Conservation (phyloP, 116 monocot genomes). For the Posidonia oceanica region DNA sequence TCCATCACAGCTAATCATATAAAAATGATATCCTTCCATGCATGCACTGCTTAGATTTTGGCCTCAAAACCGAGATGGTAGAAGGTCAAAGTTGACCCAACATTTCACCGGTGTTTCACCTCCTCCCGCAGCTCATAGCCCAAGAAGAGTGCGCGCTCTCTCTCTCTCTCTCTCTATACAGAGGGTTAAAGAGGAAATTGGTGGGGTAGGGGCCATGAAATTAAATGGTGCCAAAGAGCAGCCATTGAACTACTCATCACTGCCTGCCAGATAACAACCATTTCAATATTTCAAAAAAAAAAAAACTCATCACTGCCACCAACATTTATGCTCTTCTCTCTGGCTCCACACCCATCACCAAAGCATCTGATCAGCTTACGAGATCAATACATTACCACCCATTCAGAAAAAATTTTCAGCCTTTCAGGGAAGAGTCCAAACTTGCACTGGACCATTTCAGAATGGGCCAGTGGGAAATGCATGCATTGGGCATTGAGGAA, state of each 20-base stretch:
- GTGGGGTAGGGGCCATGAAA: not conserved
- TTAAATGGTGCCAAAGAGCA: constrained; percentile 2
- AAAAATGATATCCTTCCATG: not conserved
- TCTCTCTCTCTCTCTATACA: not conserved
- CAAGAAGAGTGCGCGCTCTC: not conserved
- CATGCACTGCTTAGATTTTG: not conserved
- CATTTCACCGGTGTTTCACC: not conserved
- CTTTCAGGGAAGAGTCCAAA: not conserved
- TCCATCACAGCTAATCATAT: not conserved
- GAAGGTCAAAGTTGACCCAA: not conserved
- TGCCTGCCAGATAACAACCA: no score
- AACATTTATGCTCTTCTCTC: not conserved
- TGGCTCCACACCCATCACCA: no score
- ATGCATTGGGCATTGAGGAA: not conserved
- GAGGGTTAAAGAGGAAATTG: not conserved
- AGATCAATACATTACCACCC: not conserved
- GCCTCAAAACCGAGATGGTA: not conserved
- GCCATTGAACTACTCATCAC: not conserved
- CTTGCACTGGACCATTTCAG: constrained; percentile 3
- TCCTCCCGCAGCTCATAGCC: not conserved
- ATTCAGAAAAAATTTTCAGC: no score
- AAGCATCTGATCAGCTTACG: not conserved
- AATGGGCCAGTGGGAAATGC: not conserved
- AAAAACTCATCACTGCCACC: not conserved
- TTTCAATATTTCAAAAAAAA: no score